A percentile compares a stretch with the other conserved stretches of the same genome.
Evolutionary conservation across 768 basidiomycete genomes (phyloP).

Genomic region (Nidularia pulvinata): DNA sequence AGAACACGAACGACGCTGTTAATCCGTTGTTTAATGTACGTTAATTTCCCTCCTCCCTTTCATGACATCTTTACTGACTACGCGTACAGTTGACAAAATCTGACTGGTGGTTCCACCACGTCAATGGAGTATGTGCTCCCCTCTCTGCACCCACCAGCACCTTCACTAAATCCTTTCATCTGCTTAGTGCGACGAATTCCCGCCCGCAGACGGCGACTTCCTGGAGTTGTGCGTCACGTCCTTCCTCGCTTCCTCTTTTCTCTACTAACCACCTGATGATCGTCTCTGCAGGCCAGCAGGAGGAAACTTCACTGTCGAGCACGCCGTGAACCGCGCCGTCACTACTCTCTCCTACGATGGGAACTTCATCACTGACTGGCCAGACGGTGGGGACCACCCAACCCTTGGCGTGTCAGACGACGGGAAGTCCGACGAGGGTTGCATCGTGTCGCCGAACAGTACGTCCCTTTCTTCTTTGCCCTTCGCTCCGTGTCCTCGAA

Average conservation of each 20-base stretch:
- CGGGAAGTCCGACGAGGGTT: constrained; percentile 20
- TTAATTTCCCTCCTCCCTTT: neutral
- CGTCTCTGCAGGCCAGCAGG: constrained; percentile 29
- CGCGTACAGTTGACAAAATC: constrained; percentile 21
- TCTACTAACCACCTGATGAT: neutral
- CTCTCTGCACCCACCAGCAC: neutral
- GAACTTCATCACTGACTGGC: constrained; percentile 15
- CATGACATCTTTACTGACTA: neutral
- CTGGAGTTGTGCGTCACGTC: constrained; percentile 33
- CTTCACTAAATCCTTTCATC: neutral
- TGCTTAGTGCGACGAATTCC: constrained; percentile 41
- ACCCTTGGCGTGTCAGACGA: constrained; percentile 17
- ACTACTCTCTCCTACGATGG: constrained; percentile 36
- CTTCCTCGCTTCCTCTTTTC: no score
- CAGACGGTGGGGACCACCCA: constrained; percentile 33
- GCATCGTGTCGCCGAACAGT: constrained; percentile 36
- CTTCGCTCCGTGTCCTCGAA: neutral
- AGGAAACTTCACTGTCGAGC: constrained; percentile 39
- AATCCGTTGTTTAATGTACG: constrained; percentile 31
- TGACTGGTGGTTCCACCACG: constrained; percentile 44
- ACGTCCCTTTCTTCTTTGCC: constrained; percentile 3
- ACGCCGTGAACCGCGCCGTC: constrained; percentile 37
- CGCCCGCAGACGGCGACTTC: constrained; percentile 38
- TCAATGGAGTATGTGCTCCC: constrained; percentile 21
- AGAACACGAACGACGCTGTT: constrained; percentile 24